These are phyloP conservation scores for Fraxinus floribunda DNA, from an alignment of 305 asterid species.

Conservation along the genomic window DNA sequence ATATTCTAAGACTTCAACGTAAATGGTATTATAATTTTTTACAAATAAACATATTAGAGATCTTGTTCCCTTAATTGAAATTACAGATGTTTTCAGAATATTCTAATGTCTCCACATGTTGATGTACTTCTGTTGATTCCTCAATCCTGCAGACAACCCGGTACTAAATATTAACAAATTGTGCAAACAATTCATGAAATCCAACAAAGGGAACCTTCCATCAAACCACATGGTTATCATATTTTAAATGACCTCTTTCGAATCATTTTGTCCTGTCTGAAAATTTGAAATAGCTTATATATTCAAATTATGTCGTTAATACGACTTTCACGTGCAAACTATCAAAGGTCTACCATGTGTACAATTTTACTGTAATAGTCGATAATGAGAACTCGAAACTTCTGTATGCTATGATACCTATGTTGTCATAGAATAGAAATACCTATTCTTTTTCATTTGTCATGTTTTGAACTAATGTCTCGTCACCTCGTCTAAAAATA, in stretches of 20 bases:
- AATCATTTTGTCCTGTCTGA: background rate
- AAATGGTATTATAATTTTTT: background rate
- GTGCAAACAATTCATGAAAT: constrained; percentile 2
- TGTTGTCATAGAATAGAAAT: no score
- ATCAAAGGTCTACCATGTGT: background rate
- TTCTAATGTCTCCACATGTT: constrained; percentile 31
- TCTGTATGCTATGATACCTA: background rate
- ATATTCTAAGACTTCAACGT: background rate
- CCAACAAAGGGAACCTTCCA: constrained; percentile 36
- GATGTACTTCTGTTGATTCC: constrained; percentile 27
- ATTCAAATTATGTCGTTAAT: background rate
- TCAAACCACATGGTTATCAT: constrained; percentile 11
- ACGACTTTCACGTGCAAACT: background rate
- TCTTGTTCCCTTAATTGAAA: constrained; percentile 27
- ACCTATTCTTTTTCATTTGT: no score
- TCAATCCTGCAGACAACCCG: constrained; percentile 37
- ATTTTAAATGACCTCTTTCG: background rate
- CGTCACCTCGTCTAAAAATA: no score
- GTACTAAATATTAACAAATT: constrained; percentile 12
- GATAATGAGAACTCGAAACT: background rate
- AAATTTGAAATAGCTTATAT: background rate
- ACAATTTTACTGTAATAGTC: no score
- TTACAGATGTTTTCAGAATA: constrained; percentile 16
- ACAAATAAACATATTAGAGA: constrained; percentile 22
- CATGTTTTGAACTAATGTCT: background rate